A percentile compares a stretch with the other conserved stretches of the same genome.
These are phyloP conservation scores for Pinus albicaulis DNA, from an alignment of 75 land plant genomes.

Conservation along the genomic window DNA sequence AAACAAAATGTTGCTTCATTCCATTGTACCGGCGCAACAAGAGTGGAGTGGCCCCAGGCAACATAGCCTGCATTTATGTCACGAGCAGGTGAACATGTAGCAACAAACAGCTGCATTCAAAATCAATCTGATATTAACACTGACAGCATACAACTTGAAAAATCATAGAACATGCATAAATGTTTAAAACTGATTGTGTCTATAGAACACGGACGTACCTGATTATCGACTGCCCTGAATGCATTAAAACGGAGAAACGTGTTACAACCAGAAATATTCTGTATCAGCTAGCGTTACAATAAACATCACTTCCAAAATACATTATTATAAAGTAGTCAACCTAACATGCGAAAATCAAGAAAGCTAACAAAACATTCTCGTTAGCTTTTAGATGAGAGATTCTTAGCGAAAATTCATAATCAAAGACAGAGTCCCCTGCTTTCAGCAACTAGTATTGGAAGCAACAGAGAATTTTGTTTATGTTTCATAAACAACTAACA, in stretches of 20 bases:
- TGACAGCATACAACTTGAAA: not conserved
- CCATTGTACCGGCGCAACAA: slow-evolving; percentile 81
- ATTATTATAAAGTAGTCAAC: not conserved
- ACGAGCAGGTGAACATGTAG: slow-evolving; percentile 96
- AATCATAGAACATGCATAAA: not conserved
- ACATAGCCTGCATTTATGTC: slow-evolving; percentile 73
- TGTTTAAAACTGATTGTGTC: not conserved
- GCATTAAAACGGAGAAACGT: not conserved
- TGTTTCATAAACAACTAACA: no score
- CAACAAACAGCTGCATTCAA: slow-evolving; percentile 73
- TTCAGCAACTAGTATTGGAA: no score
- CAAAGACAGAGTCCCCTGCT: not conserved
- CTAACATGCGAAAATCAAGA: not conserved
- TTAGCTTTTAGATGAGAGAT: not conserved
- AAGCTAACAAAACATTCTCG: not conserved
- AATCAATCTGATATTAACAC: not conserved
- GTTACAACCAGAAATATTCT: not conserved
- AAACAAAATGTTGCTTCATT: no score
- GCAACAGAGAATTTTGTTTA: no score
- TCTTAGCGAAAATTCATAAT: not conserved
- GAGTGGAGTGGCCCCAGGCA: slow-evolving; percentile 98
- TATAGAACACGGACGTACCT: slow-evolving; percentile 42
- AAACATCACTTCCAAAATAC: no score
- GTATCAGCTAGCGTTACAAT: no score
- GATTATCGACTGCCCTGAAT: slow-evolving; percentile 95